phyloP scores from a whole-genome alignment of 2,329 filamentous ascomycete species.

The Ascomycota sp. region DNA sequence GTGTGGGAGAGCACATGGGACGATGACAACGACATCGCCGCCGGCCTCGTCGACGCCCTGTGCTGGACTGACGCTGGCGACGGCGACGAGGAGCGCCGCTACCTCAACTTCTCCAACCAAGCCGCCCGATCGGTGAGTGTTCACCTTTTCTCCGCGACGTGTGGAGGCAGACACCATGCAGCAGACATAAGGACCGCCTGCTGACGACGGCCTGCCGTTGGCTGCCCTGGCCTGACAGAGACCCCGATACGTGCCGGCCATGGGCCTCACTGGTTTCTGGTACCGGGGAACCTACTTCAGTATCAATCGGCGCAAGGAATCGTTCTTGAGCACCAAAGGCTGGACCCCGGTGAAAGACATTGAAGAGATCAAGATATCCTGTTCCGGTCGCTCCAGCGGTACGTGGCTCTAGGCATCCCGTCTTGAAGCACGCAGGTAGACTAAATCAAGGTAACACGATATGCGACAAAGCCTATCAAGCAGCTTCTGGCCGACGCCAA shows the following conservation, averaged over 20 bases:
- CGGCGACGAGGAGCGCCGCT: slow-evolving; percentile 15
- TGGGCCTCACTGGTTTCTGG: slow-evolving; percentile 34
- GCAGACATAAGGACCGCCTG: not conserved
- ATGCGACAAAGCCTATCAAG: slow-evolving; percentile 28
- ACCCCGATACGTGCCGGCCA: slow-evolving; percentile 31
- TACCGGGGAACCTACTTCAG: slow-evolving; percentile 28
- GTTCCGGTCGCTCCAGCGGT: slow-evolving; percentile 26
- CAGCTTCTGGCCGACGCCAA: slow-evolving; percentile 31
- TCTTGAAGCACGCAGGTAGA: not conserved
- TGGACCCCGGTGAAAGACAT: slow-evolving; percentile 25
- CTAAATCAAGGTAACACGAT: not conserved
- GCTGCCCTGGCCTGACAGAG: slow-evolving; percentile 9
- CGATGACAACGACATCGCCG: slow-evolving; percentile 20
- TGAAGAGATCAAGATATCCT: slow-evolving; percentile 32
- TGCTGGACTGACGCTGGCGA: slow-evolving; percentile 5
- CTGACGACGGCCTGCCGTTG: too few species aligned
- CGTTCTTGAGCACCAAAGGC: slow-evolving; percentile 12
- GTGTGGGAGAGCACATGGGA: slow-evolving; percentile 34
- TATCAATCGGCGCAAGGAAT: slow-evolving; percentile 24
- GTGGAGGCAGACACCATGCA: too few species aligned
- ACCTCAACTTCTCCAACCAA: slow-evolving; percentile 39
- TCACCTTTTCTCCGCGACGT: not conserved
- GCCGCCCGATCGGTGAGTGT: slow-evolving; percentile 25
- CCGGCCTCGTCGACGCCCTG: not conserved
- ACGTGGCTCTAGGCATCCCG: not conserved